phyloP scores from a whole-genome alignment of 177 flowering plant species.

The Vitis hybrid region DNA sequence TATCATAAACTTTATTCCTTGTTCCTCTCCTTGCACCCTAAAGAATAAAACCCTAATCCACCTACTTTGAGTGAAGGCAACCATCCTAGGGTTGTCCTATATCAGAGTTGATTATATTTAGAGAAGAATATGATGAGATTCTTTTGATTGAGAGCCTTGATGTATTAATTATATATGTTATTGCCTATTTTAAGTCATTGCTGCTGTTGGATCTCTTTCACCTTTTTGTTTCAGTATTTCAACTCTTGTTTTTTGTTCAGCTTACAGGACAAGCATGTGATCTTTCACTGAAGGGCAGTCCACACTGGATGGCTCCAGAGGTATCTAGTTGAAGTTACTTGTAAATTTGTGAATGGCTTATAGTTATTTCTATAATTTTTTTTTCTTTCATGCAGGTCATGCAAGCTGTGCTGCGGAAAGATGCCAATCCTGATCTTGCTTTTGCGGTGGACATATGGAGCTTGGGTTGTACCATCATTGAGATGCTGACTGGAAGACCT shows the following conservation, averaged over 20 bases:
- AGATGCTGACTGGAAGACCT: conserved; percentile 83
- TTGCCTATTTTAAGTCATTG: background rate
- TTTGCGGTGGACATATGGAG: conserved; percentile 93
- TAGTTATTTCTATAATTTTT: background rate
- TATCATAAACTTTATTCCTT: no score
- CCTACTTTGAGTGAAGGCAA: no score
- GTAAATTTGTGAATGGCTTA: background rate
- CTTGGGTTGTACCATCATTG: conserved; percentile 86
- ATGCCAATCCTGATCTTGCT: conserved; percentile 52
- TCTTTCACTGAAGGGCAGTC: conserved; percentile 82
- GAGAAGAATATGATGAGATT: background rate
- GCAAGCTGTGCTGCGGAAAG: conserved; percentile 54
- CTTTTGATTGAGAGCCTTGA: background rate
- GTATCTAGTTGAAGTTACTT: conserved; percentile 25
- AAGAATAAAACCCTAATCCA: no score
- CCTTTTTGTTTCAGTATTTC: conserved; percentile 1
- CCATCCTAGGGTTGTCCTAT: no score
- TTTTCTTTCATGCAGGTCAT: conserved; percentile 47
- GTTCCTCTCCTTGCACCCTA: no score
- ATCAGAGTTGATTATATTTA: no score
- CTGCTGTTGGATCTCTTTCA: background rate
- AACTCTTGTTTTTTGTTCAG: conserved; percentile 33
- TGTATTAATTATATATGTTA: background rate
- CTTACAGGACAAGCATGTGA: conserved; percentile 59
- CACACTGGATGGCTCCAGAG: conserved; percentile 98